Evolutionary conservation across 257 asterid genomes (phyloP).

Genomic region (Rubia yunnanensis): DNA sequence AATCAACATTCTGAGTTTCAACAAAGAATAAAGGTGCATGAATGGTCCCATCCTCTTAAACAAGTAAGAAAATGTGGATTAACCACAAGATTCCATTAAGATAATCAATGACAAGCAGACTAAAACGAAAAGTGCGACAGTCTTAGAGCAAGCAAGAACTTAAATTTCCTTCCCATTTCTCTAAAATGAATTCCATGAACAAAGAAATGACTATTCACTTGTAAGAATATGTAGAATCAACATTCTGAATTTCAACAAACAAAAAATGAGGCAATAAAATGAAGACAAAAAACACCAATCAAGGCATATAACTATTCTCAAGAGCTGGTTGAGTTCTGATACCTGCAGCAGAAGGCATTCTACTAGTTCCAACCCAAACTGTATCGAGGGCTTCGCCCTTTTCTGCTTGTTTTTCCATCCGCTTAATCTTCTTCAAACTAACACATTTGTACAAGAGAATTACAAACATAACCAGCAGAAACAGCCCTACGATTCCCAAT

Average conservation of each 20-base stretch:
- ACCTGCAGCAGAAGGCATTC: slow-evolving; percentile 70
- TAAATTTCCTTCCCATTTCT: neutral
- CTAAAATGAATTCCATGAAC: neutral
- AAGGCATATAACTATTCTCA: slow-evolving; percentile 57
- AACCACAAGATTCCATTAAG: neutral
- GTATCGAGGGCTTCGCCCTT: slow-evolving; percentile 51
- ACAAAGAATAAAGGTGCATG: no score
- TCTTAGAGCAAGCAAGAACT: neutral
- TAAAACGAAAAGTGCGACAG: neutral
- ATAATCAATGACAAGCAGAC: neutral
- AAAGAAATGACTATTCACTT: slow-evolving; percentile 13
- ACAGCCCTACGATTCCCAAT: slow-evolving; percentile 36
- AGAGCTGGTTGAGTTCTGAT: slow-evolving; percentile 76
- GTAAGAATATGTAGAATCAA: neutral
- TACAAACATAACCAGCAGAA: slow-evolving; percentile 23
- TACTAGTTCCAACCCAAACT: slow-evolving; percentile 68
- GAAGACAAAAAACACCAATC: neutral
- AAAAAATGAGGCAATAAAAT: neutral
- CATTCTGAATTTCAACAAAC: neutral
- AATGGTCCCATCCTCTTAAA: no score
- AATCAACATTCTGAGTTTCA: neutral
- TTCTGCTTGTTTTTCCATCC: slow-evolving; percentile 60
- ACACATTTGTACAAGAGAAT: slow-evolving; percentile 19
- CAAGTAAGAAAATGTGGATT: neutral
- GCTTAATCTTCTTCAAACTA: slow-evolving; percentile 21